Evolutionary conservation across 1,284 basidiomycete species (phyloP).

Genomic region (Gomphus sp.): DNA sequence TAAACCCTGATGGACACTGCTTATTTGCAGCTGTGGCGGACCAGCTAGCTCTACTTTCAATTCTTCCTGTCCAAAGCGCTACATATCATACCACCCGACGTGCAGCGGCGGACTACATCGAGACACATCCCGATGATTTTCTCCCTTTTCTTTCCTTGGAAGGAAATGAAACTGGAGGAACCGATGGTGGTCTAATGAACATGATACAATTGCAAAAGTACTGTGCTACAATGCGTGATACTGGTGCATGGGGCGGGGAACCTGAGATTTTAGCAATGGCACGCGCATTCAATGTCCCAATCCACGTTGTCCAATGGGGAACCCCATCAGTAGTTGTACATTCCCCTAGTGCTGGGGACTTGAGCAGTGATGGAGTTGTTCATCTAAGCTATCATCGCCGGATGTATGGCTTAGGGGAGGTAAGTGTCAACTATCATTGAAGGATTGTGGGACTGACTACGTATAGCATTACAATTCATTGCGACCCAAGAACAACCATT

Average conservation of each 20-base stretch:
- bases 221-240: constrained; percentile 73
- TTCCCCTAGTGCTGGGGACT: constrained; percentile 30
- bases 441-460: background rate
- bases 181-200: constrained; percentile 66
- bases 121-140: constrained; percentile 82
- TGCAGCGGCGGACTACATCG: constrained; percentile 79
- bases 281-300: constrained; percentile 76
- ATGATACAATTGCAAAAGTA: constrained; percentile 66
- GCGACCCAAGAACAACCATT: constrained; percentile 35
- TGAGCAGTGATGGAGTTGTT: constrained; percentile 36
- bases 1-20: constrained; percentile 93
- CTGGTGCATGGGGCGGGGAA: constrained; percentile 94
- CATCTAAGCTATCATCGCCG: constrained; percentile 85
- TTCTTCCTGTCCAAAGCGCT: constrained; percentile 48
- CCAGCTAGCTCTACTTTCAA: constrained; percentile 61
- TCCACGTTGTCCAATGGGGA: constrained; percentile 86
- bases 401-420: constrained; percentile 92
- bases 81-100: constrained; percentile 53
- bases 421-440: constrained; percentile 28
- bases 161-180: constrained; percentile 67
- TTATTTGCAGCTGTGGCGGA: constrained; percentile 91
- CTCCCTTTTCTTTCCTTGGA: constrained; percentile 80
- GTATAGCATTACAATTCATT: constrained; percentile 83
- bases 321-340: constrained; percentile 81
- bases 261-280: constrained; percentile 92